Evolutionary conservation across 352 stramenopile genomes (phyloP).

Genomic region (Pythium coloratum): DNA sequence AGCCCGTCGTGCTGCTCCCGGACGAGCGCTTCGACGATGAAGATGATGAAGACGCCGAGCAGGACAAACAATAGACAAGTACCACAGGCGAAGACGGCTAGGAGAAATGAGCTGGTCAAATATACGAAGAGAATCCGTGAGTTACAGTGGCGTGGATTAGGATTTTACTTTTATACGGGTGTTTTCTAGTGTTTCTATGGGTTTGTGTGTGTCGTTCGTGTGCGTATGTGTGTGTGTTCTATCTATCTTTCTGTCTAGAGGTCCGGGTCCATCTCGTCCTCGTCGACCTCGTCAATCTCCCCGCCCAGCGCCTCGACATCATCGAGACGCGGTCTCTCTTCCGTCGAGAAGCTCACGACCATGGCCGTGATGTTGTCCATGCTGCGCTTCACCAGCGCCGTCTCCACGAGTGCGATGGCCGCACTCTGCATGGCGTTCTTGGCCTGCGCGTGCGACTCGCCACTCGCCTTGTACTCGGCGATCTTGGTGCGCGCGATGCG

Average conservation of each 20-base stretch:
- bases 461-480: constrained; percentile 39
- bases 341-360: constrained; percentile 43
- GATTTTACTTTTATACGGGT: constrained; percentile 19
- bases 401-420: constrained; percentile 65
- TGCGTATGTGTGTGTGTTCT: constrained; percentile 7
- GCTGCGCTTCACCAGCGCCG: constrained; percentile 61
- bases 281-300: neutral
- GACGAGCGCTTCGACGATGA: constrained; percentile 19
- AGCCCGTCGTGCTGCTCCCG: constrained; percentile 1
- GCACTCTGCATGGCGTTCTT: constrained; percentile 54
- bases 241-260: constrained; percentile 18
- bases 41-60: constrained; percentile 1
- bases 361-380: constrained; percentile 87
- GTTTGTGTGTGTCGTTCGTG: constrained; percentile 1
- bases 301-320: constrained; percentile 12
- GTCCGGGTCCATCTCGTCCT: neutral
- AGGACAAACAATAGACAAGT: neutral
- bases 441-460: constrained; percentile 15
- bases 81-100: neutral
- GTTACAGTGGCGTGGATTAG: neutral
- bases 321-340: constrained; percentile 7
- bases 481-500: constrained; percentile 58
- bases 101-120: neutral
- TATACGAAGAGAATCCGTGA: neutral
- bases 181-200: constrained; percentile 3